Base-by-base conservation (phyloP, 208 protist species). In the Leishmania lainsoni region DNA sequence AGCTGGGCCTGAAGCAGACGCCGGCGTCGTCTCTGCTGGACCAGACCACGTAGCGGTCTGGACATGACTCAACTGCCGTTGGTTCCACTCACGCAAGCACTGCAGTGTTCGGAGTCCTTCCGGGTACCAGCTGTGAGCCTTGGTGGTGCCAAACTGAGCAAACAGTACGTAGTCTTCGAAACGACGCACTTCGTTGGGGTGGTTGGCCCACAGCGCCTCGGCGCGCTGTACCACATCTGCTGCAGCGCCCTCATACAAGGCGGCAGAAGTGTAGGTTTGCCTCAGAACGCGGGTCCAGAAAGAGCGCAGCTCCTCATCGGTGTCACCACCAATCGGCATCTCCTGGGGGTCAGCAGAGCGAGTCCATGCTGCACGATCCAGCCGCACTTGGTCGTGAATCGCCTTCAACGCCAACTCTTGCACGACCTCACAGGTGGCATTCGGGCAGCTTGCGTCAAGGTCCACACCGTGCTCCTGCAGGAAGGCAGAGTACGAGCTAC, bases 221-320 rank as follows among this genome's bases (percentile, higher is more conserved):
- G 81, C 58, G 29, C 54, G 69, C 20, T 59, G 49, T 54, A 81
- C 73, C 58, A 68, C 61, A 16, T 65, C 61, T 1, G 81, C 49
- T 1, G 76, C 4, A 8, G 77, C 76, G 16, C 78, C 81, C 6
- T 81, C 77, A 51, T 79, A 85, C 51, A 85, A 61, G 22, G 52
- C 10, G 0, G 81, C 22, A 32, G 74, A 70, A 8, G 39, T 66
- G 45, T 86, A 87, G 3, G 80, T 76, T 5, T 81, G 58, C 12
- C 77, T n/a, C 10, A 96, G 42, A 49, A 92, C 87, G 6, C 80
- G 84, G 5, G 49, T 39, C 91, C 93, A 96, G 58, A 96, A 94
- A 56, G 66, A 61, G 51, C 68, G 32, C 32, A 87, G 20, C 20
- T 48, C 54, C 16, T 76, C 86, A 4, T 86, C 80, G 0, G 83